Evolutionary conservation across 192 early-diverging fungal genomes (phyloP).

Genomic region (Backusella macrospora): DNA sequence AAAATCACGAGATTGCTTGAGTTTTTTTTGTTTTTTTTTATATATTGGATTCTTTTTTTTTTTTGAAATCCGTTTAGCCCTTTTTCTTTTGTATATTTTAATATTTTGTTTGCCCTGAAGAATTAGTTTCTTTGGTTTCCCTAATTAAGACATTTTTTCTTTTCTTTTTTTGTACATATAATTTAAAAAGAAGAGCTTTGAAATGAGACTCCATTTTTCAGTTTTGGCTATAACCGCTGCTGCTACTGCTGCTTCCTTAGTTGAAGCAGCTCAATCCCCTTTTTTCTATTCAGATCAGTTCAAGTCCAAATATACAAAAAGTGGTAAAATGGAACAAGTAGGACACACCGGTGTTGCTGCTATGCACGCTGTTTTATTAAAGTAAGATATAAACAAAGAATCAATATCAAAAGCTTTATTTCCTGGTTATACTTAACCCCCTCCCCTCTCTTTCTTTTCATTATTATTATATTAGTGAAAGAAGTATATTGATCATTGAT

Average conservation of each 20-base stretch:
- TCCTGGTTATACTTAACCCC: neutral
- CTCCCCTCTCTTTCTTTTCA: conserved; percentile 14
- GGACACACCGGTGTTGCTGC: conserved; percentile 54
- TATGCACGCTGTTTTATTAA: conserved; percentile 48
- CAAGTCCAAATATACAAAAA: conserved; percentile 16
- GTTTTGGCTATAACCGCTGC: neutral
- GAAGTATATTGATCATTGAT: conserved; percentile 60
- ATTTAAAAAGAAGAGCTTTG: neutral
- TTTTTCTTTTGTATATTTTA: no score
- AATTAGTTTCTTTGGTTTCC: neutral
- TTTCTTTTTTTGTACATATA: neutral
- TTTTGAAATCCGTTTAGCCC: conserved; percentile 12
- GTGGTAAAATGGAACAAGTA: conserved; percentile 45
- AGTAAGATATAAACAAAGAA: conserved; percentile 14
- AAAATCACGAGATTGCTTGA: neutral
- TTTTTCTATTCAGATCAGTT: conserved; percentile 23
- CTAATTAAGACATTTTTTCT: neutral
- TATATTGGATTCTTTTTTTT: neutral
- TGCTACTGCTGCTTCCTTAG: neutral
- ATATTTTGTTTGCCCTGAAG: neutral
- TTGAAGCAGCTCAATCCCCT: conserved; percentile 16
- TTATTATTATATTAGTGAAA: conserved; percentile 38
- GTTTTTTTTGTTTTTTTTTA: no score
- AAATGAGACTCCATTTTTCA: conserved; percentile 15
- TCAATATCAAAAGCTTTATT: neutral